A percentile compares a stretch with the other conserved stretches of the same genome.
Conservation (phyloP, 2,329 filamentous ascomycete genomes). For the Trichoderma atrobrunneum region DNA sequence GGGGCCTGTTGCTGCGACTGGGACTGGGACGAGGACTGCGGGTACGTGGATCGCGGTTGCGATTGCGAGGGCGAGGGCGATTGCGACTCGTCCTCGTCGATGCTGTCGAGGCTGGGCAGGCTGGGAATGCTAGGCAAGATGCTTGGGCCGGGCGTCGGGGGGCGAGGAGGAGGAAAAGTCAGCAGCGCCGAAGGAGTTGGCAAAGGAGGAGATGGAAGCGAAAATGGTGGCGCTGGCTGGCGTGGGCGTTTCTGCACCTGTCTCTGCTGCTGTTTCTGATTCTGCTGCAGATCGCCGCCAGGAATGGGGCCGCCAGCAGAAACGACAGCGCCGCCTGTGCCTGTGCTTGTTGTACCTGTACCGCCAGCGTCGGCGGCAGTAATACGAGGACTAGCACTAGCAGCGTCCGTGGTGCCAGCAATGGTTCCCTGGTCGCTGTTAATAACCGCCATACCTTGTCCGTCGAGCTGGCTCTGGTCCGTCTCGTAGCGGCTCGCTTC, state of each 20-base stretch:
- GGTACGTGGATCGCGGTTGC: neutral
- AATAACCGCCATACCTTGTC: neutral
- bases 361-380: neutral
- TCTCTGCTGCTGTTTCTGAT: constrained; percentile 12
- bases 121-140: neutral
- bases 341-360: neutral
- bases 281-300: constrained; percentile 11
- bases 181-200: neutral
- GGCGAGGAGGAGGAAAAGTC: neutral
- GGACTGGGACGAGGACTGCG: neutral
- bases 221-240: constrained; percentile 7
- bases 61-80: neutral
- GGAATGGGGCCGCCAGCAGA: constrained; percentile 7
- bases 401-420: neutral
- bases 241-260: constrained; percentile 8
- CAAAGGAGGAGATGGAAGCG: constrained; percentile 15
- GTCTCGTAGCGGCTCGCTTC: constrained; percentile 2
- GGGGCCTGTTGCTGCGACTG: neutral
- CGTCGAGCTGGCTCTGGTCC: constrained; percentile 3
- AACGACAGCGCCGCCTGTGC: neutral
- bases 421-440: constrained; percentile 5
- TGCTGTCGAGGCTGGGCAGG: constrained; percentile 18
- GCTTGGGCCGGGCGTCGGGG: neutral
- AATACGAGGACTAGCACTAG: constrained; percentile 2
- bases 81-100: constrained; percentile 20